phyloP scores from a whole-genome alignment of 345 rosid species.

The Populus ilicifolia region DNA sequence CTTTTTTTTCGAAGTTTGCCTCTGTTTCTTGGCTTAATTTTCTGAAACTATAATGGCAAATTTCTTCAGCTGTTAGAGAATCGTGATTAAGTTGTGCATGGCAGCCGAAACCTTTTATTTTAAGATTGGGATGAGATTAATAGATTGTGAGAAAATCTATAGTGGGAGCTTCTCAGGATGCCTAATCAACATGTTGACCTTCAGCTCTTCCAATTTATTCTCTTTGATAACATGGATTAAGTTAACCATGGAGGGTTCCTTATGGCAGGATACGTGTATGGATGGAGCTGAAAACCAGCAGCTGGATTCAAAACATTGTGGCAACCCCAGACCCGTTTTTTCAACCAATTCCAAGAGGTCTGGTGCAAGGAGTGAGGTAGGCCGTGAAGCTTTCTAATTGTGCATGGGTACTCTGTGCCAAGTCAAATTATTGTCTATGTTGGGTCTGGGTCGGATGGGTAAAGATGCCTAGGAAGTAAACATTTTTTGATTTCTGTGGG shows the following conservation, averaged over 20 bases:
- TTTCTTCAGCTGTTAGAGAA: neutral
- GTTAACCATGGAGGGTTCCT: neutral
- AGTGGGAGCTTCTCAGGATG: neutral
- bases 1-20: neutral
- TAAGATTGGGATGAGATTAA: neutral
- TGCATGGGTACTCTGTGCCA: neutral
- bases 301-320: constrained; percentile 31
- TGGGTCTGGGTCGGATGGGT: neutral
- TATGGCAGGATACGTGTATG: constrained; percentile 33
- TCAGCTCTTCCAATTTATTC: neutral
- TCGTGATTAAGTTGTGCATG: neutral
- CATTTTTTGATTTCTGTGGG: neutral
- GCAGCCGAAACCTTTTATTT: neutral
- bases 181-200: neutral
- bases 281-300: constrained; percentile 36
- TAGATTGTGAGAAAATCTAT: neutral
- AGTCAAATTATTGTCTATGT: neutral
- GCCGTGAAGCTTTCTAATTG: neutral
- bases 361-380: constrained; percentile 66
- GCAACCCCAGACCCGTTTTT: constrained; percentile 31
- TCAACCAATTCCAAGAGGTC: constrained; percentile 52
- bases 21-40: neutral
- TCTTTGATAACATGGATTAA: neutral
- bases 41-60: neutral
- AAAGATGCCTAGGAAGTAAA: neutral